Base-by-base conservation (phyloP, 1,139 yeast genomes). In the Lodderomyces jiufengensis region DNA sequence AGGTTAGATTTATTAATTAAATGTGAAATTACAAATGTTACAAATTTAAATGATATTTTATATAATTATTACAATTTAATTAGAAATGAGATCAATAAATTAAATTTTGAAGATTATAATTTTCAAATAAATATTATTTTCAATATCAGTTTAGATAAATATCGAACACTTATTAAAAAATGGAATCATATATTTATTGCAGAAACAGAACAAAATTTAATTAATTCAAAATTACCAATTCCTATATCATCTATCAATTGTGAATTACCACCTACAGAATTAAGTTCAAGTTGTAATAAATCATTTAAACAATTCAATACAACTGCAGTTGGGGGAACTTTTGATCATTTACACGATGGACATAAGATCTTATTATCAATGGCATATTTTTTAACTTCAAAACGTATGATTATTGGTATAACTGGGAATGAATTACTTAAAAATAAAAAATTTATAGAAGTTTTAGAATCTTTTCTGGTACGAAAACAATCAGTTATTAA, bases 301-400 rank as follows among this genome's bases (percentile, higher is more conserved):
- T 4, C 23, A 9, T 9, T 11, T 14, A 35, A 33, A 5, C 32
- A 35, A 16, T 45, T 42, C 21, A 12, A 24, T n/a, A 45, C 46
- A 9, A 47, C 50, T 10, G 95, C 95, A 1, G 80, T 90, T 1
- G 98, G 98, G 1, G 99, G 99, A 0, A 94, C 98, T 0, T 94
- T 94, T 63, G 99, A 94, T 54, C 97, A 94, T 59, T 55, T 94
- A 26, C 99, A 94, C 51, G 95, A 84, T 52, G 99, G 98, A 0
- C 99, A 94, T 59, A 87, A 85, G 56, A 80, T 92, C 22, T 63
- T 94, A 14, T 65, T 94, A 7, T 81, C 95, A 0, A 66, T 86
- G 47, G 73, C 95, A 0, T 77, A 80, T 0, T 88, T 79, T 51
- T 47, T 86, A 10, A 70, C 94, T 0, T 51, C 60, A 5, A 49